phyloP scores from a whole-genome alignment of 495 filamentous ascomycete species.

The Talaromyces thailandensis region DNA sequence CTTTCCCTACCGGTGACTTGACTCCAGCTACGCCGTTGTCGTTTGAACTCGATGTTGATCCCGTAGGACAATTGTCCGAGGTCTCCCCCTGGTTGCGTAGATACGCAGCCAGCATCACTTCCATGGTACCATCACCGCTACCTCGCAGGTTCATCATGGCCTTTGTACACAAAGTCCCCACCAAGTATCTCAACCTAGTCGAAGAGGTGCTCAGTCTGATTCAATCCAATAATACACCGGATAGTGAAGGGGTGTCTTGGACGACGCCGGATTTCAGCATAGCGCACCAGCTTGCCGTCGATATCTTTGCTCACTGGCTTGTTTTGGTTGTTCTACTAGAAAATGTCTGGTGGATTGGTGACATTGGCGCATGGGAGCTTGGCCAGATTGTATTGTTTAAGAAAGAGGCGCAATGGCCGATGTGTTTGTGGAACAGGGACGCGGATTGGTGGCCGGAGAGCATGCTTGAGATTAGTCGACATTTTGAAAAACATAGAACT shows the following conservation, averaged over 20 bases:
- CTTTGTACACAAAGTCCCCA: constrained; percentile 19
- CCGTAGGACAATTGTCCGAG: constrained; percentile 2
- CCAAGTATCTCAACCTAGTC: constrained; percentile 14
- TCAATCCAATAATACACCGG: constrained; percentile 8
- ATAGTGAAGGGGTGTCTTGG: constrained; percentile 2
- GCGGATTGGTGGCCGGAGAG: constrained; percentile 24
- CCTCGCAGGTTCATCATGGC: constrained; percentile 23
- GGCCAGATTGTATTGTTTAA: constrained; percentile 16
- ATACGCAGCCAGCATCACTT: constrained; percentile 22
- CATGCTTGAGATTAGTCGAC: constrained; percentile 15
- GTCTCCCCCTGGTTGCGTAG: constrained; percentile 19
- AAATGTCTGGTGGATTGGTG: constrained; percentile 36
- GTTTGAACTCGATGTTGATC: neutral
- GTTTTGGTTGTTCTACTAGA: constrained; percentile 34
- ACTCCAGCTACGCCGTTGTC: neutral
- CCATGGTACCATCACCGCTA: constrained; percentile 15
- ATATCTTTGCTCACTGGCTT: constrained; percentile 36
- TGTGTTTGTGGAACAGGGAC: constrained; percentile 5
- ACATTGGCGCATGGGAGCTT: constrained; percentile 23
- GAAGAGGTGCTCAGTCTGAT: constrained; percentile 12
- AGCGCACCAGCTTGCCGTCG: constrained; percentile 25
- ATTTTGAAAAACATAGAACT: constrained; percentile 2
- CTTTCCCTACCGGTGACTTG: neutral
- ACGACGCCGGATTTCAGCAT: constrained; percentile 9
- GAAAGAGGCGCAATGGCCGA: constrained; percentile 8